Base-by-base conservation (phyloP, 1,284 basidiomycete species). In the Trichosporon sp. region DNA sequence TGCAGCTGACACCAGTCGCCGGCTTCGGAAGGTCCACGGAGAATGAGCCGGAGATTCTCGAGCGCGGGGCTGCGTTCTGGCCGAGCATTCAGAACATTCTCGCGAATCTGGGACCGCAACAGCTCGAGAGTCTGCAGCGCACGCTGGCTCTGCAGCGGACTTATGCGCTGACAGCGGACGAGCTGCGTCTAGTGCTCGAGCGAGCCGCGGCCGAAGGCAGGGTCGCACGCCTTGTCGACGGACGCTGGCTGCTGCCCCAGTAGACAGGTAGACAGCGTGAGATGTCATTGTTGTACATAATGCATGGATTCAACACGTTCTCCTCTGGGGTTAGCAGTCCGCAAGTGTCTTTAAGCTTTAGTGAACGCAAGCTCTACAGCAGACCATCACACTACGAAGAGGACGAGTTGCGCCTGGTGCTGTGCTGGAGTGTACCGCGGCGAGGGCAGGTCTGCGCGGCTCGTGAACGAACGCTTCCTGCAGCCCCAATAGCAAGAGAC, bases 91-190 rank as follows among this genome's bases (percentile, higher is more conserved):
- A 29, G 25, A 54, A 54, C 33, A 90, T 92, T 87, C 86, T 94
- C 62, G 90, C 86, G 61, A 93, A 92, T 74, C 81, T 95, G 49
- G 89, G 89, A 7, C 78, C 86, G 1, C 82, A 92, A 25, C 84
- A 87, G 2, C 72, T 90, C 37, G 87, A 89, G 63, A 85, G 88
- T 13, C 91, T 95, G 71, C 91, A 95, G 72, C 84, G 85, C 2
- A 91, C 92, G 87, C 83, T 95, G 62, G 88, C 58, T 4, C 86
- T 91, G 73, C 89, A 88, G 11, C 89, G 88, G 11, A 86, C 86
- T 2, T 94, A 93, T 76, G 86, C 91, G 70, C 85, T 87, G 66
- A 87, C 86, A 1, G 75, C 86, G 8, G 91, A 92, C 33, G 90
- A 94, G 73, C 84, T 95, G 8, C 49, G 49, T n/a, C 14, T 54